Percentiles rank a stretch among this genome's conserved stretches.
Conservation (phyloP, 768 basidiomycete genomes). For the Inosperma sp. region DNA sequence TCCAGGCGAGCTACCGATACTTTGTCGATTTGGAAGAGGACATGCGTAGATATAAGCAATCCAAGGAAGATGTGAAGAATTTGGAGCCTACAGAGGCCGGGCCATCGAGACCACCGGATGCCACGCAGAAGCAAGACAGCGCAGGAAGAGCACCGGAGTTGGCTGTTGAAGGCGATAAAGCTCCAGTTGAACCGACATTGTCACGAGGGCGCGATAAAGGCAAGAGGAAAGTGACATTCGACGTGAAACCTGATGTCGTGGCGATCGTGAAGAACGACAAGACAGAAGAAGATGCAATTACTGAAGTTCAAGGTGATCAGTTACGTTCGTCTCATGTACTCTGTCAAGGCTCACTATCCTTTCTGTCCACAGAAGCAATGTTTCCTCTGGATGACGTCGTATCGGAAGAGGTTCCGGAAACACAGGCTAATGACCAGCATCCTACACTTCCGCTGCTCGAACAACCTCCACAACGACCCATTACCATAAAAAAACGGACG, state of each 20-base stretch:
- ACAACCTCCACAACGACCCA: conserved; percentile 33
- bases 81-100: neutral
- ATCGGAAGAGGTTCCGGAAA: conserved; percentile 35
- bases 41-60: conserved; percentile 31
- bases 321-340: conserved; percentile 11
- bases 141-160: conserved; percentile 13
- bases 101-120: neutral
- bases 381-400: conserved; percentile 71
- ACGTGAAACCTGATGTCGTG: conserved; percentile 54
- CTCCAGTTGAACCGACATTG: conserved; percentile 12
- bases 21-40: conserved; percentile 43
- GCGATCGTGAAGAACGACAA: conserved; percentile 39
- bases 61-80: conserved; percentile 16
- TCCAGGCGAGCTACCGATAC: conserved; percentile 42
- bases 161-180: conserved; percentile 9
- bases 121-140: neutral
- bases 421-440: conserved; percentile 27
- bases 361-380: conserved; percentile 47
- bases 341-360: neutral
- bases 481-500: conserved; percentile 27
- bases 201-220: conserved; percentile 39
- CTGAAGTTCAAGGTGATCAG: conserved; percentile 44
- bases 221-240: conserved; percentile 71
- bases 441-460: conserved; percentile 40
- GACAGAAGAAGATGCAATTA: conserved; percentile 28